phyloP scores from a whole-genome alignment of 306 rosid genomes.

The Notholithocarpus densiflorus region DNA sequence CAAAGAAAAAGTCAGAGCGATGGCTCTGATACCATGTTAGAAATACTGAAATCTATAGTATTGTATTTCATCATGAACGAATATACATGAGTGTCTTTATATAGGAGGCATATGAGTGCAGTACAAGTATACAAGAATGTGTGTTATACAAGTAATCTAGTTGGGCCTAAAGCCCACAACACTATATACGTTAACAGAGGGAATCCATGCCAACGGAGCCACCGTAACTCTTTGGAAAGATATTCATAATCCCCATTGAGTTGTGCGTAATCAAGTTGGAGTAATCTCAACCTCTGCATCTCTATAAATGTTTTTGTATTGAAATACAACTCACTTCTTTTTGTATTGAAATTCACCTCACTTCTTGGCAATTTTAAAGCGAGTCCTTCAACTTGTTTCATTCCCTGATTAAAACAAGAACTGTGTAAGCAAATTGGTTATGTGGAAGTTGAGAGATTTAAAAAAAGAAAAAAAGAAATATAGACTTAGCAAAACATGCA shows the following conservation, averaged over 20 bases:
- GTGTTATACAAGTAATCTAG: no score
- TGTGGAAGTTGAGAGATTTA: neutral
- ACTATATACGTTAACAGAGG: no score
- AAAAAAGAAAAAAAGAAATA: neutral
- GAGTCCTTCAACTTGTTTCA: slow-evolving; percentile 12
- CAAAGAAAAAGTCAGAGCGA: no score
- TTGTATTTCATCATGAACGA: no score
- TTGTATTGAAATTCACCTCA: neutral
- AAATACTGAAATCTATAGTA: no score
- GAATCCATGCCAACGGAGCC: slow-evolving; percentile 39
- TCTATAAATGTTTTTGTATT: slow-evolving; percentile 22
- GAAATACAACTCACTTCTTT: neutral
- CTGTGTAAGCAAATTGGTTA: neutral
- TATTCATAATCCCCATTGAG: slow-evolving; percentile 19
- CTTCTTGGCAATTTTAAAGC: neutral
- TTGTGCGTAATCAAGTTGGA: slow-evolving; percentile 27
- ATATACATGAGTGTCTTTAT: no score
- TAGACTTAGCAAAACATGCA: no score
- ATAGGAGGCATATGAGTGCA: no score
- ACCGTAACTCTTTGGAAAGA: slow-evolving; percentile 29
- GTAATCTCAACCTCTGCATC: slow-evolving; percentile 40
- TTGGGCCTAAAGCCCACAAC: no score
- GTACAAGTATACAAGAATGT: no score
- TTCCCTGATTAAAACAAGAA: slow-evolving; percentile 16
- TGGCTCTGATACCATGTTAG: no score